Evolutionary conservation across 495 filamentous ascomycete genomes (phyloP).

Genomic region (Penicillium samsonianum): DNA sequence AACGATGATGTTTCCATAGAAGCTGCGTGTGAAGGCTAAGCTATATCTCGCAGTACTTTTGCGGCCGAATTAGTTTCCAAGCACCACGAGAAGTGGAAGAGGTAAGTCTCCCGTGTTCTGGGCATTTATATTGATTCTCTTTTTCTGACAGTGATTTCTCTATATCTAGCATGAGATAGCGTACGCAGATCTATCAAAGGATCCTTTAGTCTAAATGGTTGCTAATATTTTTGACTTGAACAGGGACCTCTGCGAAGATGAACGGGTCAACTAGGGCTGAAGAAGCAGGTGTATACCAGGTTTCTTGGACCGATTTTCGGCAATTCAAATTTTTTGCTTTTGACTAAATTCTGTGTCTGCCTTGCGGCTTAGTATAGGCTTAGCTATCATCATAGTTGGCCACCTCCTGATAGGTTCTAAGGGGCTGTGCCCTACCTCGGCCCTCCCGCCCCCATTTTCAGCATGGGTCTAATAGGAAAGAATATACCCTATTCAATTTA

Average conservation of each 20-base stretch:
- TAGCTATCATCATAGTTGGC: not conserved
- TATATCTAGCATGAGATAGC: not conserved
- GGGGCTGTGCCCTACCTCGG: not conserved
- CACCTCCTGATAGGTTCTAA: not conserved
- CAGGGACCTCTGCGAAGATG: not conserved
- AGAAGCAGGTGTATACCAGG: not conserved
- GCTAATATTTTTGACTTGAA: not conserved
- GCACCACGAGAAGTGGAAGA: constrained; percentile 4
- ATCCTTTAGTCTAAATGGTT: not conserved
- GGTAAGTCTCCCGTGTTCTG: not conserved
- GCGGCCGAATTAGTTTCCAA: constrained; percentile 1
- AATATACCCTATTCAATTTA: not conserved
- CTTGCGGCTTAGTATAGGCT: too few relatives aligned
- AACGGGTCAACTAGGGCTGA: constrained; percentile 1
- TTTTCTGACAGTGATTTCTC: not conserved
- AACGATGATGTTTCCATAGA: not conserved
- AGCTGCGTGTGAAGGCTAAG: not conserved
- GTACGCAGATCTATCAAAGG: not conserved
- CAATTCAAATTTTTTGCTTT: not conserved
- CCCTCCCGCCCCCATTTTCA: not conserved
- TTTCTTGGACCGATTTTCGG: not conserved
- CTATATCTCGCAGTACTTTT: not conserved
- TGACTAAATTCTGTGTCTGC: not conserved
- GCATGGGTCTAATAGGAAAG: not conserved
- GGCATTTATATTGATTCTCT: not conserved